phyloP scores from a whole-genome alignment of 495 filamentous ascomycete species.

The Penicillium salamii region DNA sequence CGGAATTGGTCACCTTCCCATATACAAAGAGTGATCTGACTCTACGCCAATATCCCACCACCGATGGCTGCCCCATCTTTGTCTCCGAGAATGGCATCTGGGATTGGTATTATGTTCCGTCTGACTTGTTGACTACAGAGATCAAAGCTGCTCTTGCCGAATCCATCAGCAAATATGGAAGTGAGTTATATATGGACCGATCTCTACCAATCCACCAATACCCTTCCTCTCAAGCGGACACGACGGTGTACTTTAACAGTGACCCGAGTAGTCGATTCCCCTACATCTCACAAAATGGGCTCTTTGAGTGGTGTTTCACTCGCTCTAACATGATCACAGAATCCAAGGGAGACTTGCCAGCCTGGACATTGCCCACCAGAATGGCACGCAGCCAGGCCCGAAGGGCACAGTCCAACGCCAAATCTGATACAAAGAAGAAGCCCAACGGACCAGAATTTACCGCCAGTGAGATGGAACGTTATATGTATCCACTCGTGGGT shows the following conservation, averaged over 20 bases:
- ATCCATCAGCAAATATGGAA: neutral
- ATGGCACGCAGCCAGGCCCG: no score
- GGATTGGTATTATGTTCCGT: neutral
- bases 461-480: neutral
- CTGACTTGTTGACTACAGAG: neutral
- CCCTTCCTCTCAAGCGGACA: neutral
- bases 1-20: neutral
- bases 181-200: neutral
- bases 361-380: no score
- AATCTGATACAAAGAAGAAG: neutral
- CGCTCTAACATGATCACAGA: slow-evolving; percentile 2
- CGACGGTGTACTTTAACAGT: neutral
- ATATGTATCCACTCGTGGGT: neutral
- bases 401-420: neutral
- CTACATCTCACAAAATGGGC: neutral
- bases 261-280: neutral
- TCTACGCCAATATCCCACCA: neutral
- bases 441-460: neutral
- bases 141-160: neutral
- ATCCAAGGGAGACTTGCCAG: neutral
- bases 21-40: neutral
- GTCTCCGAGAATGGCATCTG: neutral
- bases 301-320: no score
- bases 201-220: neutral
- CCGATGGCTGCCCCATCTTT: neutral